A percentile compares a stretch with the other conserved stretches of the same genome.
Evolutionary conservation across 108 stramenopile genomes (phyloP).

Genomic region (Skeletonema potamos): DNA sequence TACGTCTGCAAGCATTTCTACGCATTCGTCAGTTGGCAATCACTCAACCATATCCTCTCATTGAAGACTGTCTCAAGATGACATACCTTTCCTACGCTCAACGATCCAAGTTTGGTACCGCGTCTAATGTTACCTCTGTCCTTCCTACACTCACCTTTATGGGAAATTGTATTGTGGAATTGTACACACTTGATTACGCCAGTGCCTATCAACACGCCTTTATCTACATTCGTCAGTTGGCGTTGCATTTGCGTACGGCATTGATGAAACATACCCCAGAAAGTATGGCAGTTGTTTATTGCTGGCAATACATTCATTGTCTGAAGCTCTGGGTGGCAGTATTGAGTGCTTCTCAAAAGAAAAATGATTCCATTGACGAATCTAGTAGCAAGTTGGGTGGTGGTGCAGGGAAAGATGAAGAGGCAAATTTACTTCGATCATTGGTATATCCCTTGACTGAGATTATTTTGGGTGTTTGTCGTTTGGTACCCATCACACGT

Average conservation of each 20-base stretch:
- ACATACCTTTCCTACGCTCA: slow-evolving; percentile 93
- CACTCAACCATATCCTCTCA: slow-evolving; percentile 91
- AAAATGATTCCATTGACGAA: slow-evolving; percentile 50
- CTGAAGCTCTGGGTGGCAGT: slow-evolving; percentile 94
- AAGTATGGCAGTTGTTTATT: slow-evolving; percentile 75
- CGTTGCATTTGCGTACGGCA: slow-evolving; percentile 92
- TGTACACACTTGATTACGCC: slow-evolving; percentile 91
- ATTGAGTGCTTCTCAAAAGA: slow-evolving; percentile 62
- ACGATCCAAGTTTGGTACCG: slow-evolving; percentile 83
- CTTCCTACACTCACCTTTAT: slow-evolving; percentile 88
- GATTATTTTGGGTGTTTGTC: slow-evolving; percentile 81
- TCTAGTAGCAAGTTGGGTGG: slow-evolving; percentile 31
- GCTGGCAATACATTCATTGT: slow-evolving; percentile 97
- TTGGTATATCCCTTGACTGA: slow-evolving; percentile 90
- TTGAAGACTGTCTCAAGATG: slow-evolving; percentile 90
- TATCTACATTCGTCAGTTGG: slow-evolving; percentile 97
- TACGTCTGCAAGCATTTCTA: slow-evolving; percentile 87
- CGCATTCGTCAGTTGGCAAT: slow-evolving; percentile 93
- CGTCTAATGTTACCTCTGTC: slow-evolving; percentile 60
- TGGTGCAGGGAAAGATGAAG: slow-evolving; percentile 42
- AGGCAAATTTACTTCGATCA: slow-evolving; percentile 67
- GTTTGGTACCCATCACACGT: slow-evolving; percentile 75
- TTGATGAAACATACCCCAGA: slow-evolving; percentile 90
- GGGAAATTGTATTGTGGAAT: slow-evolving; percentile 94
- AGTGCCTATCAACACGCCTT: slow-evolving; percentile 98